Base-by-base conservation (phyloP, 345 rosid genomes). In the Noccaea bulbosa region DNA sequence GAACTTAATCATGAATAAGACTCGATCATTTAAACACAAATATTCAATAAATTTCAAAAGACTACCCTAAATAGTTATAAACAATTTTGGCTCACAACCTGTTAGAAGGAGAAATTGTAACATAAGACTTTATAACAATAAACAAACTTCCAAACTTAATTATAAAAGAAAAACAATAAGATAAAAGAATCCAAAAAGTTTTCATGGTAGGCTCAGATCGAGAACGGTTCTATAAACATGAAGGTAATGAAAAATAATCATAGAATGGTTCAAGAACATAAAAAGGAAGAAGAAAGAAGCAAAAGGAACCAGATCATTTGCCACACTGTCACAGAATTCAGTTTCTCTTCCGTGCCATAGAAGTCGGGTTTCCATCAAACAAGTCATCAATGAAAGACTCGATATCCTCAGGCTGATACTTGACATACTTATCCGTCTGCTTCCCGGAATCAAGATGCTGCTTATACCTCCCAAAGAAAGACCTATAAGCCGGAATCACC, bases 401-500 rank as follows among this genome's bases (percentile, higher is more conserved):
- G 6, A 93, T 83, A 75, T 93, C 97, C 33, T 93, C 98, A 1
- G 97, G 84, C 72, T 90, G 98, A 68, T 83, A 93, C 82, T 87
- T 93, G 0, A 93, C 76, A 63, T 88, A 93, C 83, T 84, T 90
- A 74, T 88, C 94, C 16, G 75, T 55, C 44, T 87, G 91, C 77
- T 84, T 84, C 10, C 97, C 89, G 0, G 87, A 45, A 56, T 82
- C 86, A n/a, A 89, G 49, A 40, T 83, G 78, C 47, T 87, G 96
- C 20, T 80, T 86, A 68, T 86, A 93, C 82, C 97, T 82, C 66
- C 91, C 83, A 14, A 88, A 69, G 78, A 88, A 88, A 11, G 89
- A 82, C 70, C 97, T 57, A 75, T 93, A 93, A 1, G 98, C 96
- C 6, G 97, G 97, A 30, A 86, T 93, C 76, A 93, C 82, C 45